phyloP scores from a whole-genome alignment of 1,284 basidiomycete genomes.

The Malassezia caprae region DNA sequence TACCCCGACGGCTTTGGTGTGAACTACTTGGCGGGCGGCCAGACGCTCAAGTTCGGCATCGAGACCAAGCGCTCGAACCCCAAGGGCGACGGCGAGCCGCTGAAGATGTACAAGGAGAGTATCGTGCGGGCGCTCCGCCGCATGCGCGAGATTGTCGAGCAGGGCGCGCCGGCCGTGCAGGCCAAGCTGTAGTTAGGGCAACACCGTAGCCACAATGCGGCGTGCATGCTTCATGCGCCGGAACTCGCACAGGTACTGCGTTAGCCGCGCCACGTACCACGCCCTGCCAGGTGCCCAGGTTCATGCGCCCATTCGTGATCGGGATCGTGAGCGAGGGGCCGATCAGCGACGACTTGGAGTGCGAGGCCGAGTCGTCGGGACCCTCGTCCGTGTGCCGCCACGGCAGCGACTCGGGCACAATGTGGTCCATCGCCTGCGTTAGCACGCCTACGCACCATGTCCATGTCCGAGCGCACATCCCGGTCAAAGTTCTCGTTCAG shows the following conservation, averaged over 20 bases:
- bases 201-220: slow-evolving; percentile 67
- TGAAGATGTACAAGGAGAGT: slow-evolving; percentile 57
- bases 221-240: slow-evolving; percentile 60
- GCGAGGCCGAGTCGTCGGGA: slow-evolving; percentile 55
- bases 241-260: slow-evolving; percentile 65
- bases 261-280: slow-evolving; percentile 10
- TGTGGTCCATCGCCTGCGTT: slow-evolving; percentile 57
- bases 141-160: slow-evolving; percentile 59
- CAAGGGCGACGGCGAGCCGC: slow-evolving; percentile 59
- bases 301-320: slow-evolving; percentile 69
- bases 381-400: slow-evolving; percentile 83
- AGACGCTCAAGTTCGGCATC: slow-evolving; percentile 83
- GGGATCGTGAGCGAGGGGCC: slow-evolving; percentile 73
- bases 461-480: slow-evolving; percentile 54
- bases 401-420: slow-evolving; percentile 69
- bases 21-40: slow-evolving; percentile 63
- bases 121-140: slow-evolving; percentile 63
- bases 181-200: slow-evolving; percentile 50
- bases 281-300: slow-evolving; percentile 86
- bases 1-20: slow-evolving; percentile 36
- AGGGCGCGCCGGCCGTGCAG: slow-evolving; percentile 26
- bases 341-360: slow-evolving; percentile 75
- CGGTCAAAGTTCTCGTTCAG: slow-evolving; percentile 75
- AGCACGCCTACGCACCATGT: slow-evolving; percentile 45
- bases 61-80: slow-evolving; percentile 63